Evolutionary conservation across 768 basidiomycete genomes (phyloP).

Genomic region (Pholiota conissans): DNA sequence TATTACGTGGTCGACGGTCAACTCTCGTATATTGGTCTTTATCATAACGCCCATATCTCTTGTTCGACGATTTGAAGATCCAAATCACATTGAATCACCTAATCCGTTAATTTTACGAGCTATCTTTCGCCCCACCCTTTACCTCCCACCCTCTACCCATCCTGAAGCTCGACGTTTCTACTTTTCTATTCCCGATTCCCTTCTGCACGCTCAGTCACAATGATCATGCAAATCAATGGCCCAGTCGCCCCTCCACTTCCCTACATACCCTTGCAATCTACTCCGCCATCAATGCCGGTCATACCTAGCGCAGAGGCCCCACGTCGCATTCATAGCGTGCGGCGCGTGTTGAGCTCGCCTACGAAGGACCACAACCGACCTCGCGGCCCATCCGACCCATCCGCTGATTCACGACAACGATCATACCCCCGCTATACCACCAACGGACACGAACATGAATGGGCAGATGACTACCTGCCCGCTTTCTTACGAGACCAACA

Average conservation of each 20-base stretch:
- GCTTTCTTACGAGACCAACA: slow-evolving; percentile 3
- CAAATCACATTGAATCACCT: background rate
- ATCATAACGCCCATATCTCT: background rate
- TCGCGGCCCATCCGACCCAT: background rate
- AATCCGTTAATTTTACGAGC: background rate
- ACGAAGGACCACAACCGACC: background rate
- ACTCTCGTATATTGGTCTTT: slow-evolving; percentile 4
- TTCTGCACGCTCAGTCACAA: background rate
- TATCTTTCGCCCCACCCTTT: background rate
- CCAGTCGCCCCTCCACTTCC: background rate
- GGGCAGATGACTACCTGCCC: background rate
- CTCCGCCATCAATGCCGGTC: background rate
- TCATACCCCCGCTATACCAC: background rate
- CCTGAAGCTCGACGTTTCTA: background rate
- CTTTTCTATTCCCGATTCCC: background rate
- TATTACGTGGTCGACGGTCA: slow-evolving; percentile 6
- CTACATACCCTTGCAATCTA: background rate
- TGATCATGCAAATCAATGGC: slow-evolving; percentile 1
- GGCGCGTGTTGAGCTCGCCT: slow-evolving; percentile 4
- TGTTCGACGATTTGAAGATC: background rate
- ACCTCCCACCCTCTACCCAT: too few relatives aligned
- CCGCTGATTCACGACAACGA: background rate
- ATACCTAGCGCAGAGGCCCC: background rate
- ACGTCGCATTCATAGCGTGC: background rate
- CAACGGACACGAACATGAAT: background rate